Evolutionary conservation across 208 protist genomes (phyloP).

Genomic region (Kentomonas sorsogonicus): DNA sequence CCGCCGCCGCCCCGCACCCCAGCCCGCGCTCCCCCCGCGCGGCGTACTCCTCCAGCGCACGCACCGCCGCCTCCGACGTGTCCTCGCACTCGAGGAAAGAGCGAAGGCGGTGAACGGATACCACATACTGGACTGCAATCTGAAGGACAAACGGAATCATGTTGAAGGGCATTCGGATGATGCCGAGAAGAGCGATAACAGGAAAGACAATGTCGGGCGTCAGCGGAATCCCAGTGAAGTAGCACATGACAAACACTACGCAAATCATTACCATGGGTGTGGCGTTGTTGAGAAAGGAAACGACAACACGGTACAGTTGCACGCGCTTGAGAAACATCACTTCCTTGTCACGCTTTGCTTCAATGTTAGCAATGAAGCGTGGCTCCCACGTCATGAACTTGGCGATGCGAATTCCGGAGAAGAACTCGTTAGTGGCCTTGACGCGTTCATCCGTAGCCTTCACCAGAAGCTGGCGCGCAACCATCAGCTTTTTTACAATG

Average conservation of each 20-base stretch:
- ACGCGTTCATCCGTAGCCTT: conserved; percentile 71
- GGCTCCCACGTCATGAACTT: conserved; percentile 91
- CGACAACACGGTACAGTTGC: conserved; percentile 27
- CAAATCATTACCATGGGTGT: conserved; percentile 63
- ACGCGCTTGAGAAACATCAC: conserved; percentile 34
- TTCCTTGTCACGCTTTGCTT: conserved; percentile 36
- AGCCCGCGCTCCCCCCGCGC: conserved; percentile 11
- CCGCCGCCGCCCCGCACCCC: conserved; percentile 27
- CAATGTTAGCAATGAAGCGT: conserved; percentile 35
- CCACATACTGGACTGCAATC: conserved; percentile 49
- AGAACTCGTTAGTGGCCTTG: conserved; percentile 77
- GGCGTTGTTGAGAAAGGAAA: conserved; percentile 54
- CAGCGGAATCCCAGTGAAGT: conserved; percentile 46
- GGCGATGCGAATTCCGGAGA: conserved; percentile 83
- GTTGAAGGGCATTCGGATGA: conserved; percentile 84
- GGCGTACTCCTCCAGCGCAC: background rate
- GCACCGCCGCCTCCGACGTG: background rate
- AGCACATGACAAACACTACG: conserved; percentile 50
- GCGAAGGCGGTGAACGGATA: conserved; percentile 64
- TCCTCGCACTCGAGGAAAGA: conserved; percentile 58
- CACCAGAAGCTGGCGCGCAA: conserved; percentile 24
- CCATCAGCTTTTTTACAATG: conserved; percentile 29
- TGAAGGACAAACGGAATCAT: conserved; percentile 80
- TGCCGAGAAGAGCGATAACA: conserved; percentile 82
- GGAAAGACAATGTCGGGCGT: conserved; percentile 84